Base-by-base conservation (phyloP, 1,284 basidiomycete genomes). In the Cryptococcus hybrid region DNA sequence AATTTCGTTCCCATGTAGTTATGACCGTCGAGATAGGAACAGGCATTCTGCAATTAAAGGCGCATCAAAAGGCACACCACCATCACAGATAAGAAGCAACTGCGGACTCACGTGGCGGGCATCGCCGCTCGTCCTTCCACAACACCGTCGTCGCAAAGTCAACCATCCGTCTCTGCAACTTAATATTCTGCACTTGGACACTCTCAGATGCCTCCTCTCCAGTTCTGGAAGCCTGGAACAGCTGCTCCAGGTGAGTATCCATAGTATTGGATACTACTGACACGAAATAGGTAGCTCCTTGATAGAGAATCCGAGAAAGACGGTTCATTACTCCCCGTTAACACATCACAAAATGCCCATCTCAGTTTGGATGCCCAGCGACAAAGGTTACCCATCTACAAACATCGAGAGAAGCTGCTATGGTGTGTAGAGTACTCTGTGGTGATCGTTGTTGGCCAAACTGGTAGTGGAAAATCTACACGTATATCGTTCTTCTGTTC, bases 391-490 rank as follows among this genome's bases (percentile, higher is more conserved):
- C 93, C 94, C 0, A 95, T 98, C 61, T 87, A 84, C 76, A 91
- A 90, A 70, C 90, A 96, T 74, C 83, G 92, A 87, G 81, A 88
- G 45, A 85, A 86, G 60, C 80, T 98, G 11, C 78, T 98, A 3
- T 89, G 91, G 71, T 87, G 87, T 58, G 79, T 97, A 15, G 93
- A 98, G 50, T 84, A 88, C 73, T 87, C 87, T 1, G 88, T 94
- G 2, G 82, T 88, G 2, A 91, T 99, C 54, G 86, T 83, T 5
- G 89, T 98, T 24, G 94, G 92, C 9, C 92, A 98, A 72, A 99
- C 95, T 0, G 96, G 95, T 3, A 96, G 90, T 58, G 95, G 96
- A 57, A 99, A 99, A 80, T 96, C 93, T 8, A 98, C 94, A 61
- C 92, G 92, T 94, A 65, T 74, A 87, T 82, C 15, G 9, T 6